phyloP scores from a whole-genome alignment of 2,329 filamentous ascomycete species.

The Fusarium pininemorale region DNA sequence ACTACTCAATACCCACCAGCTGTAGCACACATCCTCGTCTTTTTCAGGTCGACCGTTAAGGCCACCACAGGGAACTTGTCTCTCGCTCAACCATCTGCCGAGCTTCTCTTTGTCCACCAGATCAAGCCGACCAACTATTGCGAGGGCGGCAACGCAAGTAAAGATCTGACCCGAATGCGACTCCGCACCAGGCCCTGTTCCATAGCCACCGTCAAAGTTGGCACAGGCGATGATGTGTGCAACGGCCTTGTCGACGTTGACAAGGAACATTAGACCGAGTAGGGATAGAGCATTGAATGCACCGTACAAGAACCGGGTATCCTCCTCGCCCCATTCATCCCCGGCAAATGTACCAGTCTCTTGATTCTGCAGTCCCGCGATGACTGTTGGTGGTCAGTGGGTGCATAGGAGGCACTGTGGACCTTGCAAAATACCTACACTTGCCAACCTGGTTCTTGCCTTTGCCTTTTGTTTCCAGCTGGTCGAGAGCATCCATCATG shows the following conservation, averaged over 20 bases:
- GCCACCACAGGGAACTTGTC: conserved; percentile 86
- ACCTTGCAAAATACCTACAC: conserved; percentile 67
- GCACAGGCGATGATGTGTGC: conserved; percentile 81
- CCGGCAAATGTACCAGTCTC: conserved; percentile 89
- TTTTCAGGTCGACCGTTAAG: conserved; percentile 96
- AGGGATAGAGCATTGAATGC: conserved; percentile 91
- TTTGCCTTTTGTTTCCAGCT: conserved; percentile 76
- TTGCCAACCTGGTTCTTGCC: conserved; percentile 75
- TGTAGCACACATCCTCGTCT: conserved; percentile 96
- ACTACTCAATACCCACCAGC: conserved; percentile 97
- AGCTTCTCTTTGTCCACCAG: conserved; percentile 84
- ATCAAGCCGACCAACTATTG: conserved; percentile 84
- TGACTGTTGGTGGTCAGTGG: conserved; percentile 61
- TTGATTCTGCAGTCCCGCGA: conserved; percentile 82
- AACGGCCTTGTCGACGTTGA: conserved; percentile 84
- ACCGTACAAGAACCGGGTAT: conserved; percentile 93
- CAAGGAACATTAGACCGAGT: conserved; percentile 74
- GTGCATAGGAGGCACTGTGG: conserved; percentile 17
- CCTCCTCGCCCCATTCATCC: conserved; percentile 95
- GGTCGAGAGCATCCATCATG: conserved; percentile 83
- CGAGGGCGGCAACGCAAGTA: conserved; percentile 87
- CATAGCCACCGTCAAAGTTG: conserved; percentile 96
- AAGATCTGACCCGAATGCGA: conserved; percentile 96
- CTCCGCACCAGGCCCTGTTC: conserved; percentile 87
- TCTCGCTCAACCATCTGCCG: conserved; percentile 90